These are phyloP conservation scores for Ceratonia siliqua DNA, from an alignment of 306 rosid species.

Conservation along the genomic window DNA sequence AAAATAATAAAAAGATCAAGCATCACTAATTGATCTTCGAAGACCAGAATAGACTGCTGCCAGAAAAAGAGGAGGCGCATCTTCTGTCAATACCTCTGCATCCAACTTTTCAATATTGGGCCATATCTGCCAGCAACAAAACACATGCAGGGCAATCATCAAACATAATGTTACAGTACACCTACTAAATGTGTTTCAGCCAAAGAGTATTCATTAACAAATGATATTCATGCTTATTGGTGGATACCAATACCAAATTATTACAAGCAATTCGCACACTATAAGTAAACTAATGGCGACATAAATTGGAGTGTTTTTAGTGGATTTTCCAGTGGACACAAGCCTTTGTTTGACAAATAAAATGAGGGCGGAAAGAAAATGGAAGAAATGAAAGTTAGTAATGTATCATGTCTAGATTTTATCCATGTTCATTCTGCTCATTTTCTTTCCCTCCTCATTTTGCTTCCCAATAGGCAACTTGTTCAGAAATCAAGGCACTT, in stretches of 20 bases:
- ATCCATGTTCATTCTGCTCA: no score
- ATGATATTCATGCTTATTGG: neutral
- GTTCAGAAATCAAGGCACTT: neutral
- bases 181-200: neutral
- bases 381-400: neutral
- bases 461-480: no score
- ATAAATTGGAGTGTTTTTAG: neutral
- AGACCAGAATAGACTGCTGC: conserved; percentile 73
- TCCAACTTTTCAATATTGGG: conserved; percentile 84
- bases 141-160: neutral
- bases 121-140: conserved; percentile 75
- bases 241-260: neutral
- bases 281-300: neutral
- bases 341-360: neutral
- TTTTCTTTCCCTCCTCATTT: no score
- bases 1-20: conserved; percentile 34
- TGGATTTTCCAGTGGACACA: neutral
- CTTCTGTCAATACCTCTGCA: conserved; percentile 65
- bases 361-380: neutral
- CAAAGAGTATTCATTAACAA: neutral
- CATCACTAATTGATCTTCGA: conserved; percentile 49
- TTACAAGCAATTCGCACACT: neutral
- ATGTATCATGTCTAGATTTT: neutral
- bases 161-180: neutral
- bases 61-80: conserved; percentile 65